Percentiles rank a stretch among this genome's conserved stretches.
Evolutionary conservation across 495 filamentous ascomycete genomes (phyloP).

Genomic region (Aspergillus haitiensis): DNA sequence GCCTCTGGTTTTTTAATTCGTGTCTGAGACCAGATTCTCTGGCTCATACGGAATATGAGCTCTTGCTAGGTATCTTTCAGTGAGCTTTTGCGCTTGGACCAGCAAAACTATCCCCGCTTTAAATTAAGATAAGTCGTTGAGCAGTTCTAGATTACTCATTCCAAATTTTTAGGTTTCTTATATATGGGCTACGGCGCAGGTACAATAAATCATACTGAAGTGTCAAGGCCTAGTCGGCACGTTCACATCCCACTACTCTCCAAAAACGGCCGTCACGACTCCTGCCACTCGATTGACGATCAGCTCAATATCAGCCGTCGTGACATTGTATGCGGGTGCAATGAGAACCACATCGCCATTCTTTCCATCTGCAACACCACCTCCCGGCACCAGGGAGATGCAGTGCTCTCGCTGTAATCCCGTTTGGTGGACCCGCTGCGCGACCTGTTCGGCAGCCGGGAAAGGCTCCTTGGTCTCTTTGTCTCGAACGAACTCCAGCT

Average conservation of each 20-base stretch:
- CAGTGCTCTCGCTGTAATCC: slow-evolving; percentile 53
- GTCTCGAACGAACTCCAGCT: slow-evolving; percentile 58
- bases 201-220: too few relatives aligned
- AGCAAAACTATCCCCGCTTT: too few relatives aligned
- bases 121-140: too few relatives aligned
- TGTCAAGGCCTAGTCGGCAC: too few relatives aligned
- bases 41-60: too few relatives aligned
- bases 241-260: slow-evolving; percentile 1
- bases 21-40: too few relatives aligned
- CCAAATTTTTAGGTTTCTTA: too few relatives aligned
- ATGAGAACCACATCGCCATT: slow-evolving; percentile 72
- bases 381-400: slow-evolving; percentile 68
- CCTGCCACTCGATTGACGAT: slow-evolving; percentile 47
- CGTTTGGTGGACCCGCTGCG: slow-evolving; percentile 50
- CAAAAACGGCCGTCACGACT: slow-evolving; percentile 33
- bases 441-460: slow-evolving; percentile 32
- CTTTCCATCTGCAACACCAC: slow-evolving; percentile 63
- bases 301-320: slow-evolving; percentile 55
- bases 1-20: too few relatives aligned
- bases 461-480: slow-evolving; percentile 55
- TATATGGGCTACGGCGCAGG: too few relatives aligned
- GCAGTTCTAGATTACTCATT: too few relatives aligned
- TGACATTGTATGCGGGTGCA: slow-evolving; percentile 70
- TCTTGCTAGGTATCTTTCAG: too few relatives aligned
- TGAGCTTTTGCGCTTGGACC: too few relatives aligned